A percentile compares a stretch with the other conserved stretches of the same genome.
Conservation (phyloP, 2,329 filamentous ascomycete species). For the Beauveria pseudobassiana region DNA sequence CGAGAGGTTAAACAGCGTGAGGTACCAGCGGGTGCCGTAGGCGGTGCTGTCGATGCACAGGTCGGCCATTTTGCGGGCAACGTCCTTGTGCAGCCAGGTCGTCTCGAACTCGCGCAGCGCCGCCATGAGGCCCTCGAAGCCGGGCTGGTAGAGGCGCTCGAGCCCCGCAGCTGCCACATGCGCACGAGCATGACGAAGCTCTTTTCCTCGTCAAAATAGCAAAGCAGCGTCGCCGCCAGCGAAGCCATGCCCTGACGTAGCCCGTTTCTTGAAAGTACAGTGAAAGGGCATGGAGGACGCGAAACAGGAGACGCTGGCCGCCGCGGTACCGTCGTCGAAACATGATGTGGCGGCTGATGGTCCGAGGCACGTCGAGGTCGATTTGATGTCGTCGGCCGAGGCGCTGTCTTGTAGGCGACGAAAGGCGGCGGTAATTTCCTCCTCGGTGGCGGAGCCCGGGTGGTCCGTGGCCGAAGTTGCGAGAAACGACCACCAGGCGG, state of each 20-base stretch:
- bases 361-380: slow-evolving; percentile 91
- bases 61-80: slow-evolving; percentile 70
- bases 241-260: slow-evolving; percentile 99
- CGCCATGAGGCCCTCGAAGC: slow-evolving; percentile 80
- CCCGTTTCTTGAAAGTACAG: slow-evolving; percentile 86
- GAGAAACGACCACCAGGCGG: slow-evolving; percentile 93
- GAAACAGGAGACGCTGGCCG: slow-evolving; percentile 84
- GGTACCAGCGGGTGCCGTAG: slow-evolving; percentile 96
- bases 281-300: slow-evolving; percentile 84
- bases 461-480: slow-evolving; percentile 63
- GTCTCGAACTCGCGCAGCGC: slow-evolving; percentile 79
- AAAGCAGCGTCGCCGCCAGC: slow-evolving; percentile 82
- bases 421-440: slow-evolving; percentile 64
- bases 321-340: slow-evolving; percentile 87
- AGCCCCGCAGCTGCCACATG: slow-evolving; percentile 82
- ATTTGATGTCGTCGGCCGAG: slow-evolving; percentile 95
- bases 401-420: slow-evolving; percentile 63
- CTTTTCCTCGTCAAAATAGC: slow-evolving; percentile 93
- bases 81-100: slow-evolving; percentile 74
- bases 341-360: slow-evolving; percentile 95
- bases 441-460: slow-evolving; percentile 55
- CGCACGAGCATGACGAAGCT: slow-evolving; percentile 96
- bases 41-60: slow-evolving; percentile 77
- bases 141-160: slow-evolving; percentile 73
- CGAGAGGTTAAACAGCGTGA: slow-evolving; percentile 95